Evolutionary conservation across 495 filamentous ascomycete genomes (phyloP).

Genomic region (Neurospora tetrasperma): DNA sequence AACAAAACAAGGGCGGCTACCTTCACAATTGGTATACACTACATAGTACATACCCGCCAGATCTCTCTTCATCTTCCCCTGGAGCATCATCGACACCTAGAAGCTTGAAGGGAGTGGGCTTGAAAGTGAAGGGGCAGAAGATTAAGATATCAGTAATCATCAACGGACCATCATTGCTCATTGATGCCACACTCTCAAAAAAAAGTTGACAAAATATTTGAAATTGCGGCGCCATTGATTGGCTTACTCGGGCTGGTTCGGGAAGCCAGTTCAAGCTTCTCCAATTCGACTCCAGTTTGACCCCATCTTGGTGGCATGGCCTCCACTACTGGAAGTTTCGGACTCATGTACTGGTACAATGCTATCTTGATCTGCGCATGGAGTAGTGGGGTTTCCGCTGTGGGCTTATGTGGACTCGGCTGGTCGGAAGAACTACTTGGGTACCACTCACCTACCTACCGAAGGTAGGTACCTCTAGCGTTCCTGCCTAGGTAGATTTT

Average conservation of each 20-base stretch:
- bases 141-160: neutral
- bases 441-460: too few relatives aligned
- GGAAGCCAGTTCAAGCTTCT: neutral
- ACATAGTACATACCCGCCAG: neutral
- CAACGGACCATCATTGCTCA: neutral
- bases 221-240: neutral
- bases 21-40: neutral
- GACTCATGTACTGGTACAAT: conserved; percentile 17
- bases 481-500: neutral
- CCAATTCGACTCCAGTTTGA: neutral
- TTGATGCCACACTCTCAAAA: neutral
- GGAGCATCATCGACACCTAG: neutral
- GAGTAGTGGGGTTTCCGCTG: conserved; percentile 19
- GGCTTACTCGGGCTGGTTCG: neutral
- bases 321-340: neutral
- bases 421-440: conserved; percentile 8
- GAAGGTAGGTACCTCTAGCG: neutral
- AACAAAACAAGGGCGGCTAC: neutral
- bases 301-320: neutral
- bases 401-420: conserved; percentile 10
- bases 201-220: neutral
- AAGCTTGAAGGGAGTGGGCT: neutral
- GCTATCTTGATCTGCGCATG: conserved; percentile 4
- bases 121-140: neutral
- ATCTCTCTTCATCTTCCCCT: neutral